These are phyloP conservation scores for Diaporthe sp. DNA, from an alignment of 2,329 filamentous ascomycete species.

Conservation along the genomic window DNA sequence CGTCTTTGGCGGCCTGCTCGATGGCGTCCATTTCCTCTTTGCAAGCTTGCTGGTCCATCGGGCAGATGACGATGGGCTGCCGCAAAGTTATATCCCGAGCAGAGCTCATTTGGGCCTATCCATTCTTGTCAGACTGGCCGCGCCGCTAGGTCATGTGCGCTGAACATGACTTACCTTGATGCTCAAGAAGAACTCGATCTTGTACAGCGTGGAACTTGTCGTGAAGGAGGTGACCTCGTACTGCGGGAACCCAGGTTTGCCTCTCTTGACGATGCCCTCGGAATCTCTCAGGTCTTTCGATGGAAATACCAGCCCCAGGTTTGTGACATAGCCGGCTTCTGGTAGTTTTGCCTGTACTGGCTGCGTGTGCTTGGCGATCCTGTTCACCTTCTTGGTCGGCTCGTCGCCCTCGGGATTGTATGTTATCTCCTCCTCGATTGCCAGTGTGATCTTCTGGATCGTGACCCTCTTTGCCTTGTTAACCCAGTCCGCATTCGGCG, in stretches of 20 bases:
- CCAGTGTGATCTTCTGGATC: conserved; percentile 93
- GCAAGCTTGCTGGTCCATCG: conserved; percentile 93
- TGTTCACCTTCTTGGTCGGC: conserved; percentile 90
- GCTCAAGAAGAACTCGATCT: conserved; percentile 96
- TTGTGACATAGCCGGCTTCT: conserved; percentile 92
- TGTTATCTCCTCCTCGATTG: conserved; percentile 98
- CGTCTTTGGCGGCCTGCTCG: conserved; percentile 94
- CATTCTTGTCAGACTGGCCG: conserved; percentile 22
- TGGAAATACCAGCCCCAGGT: conserved; percentile 91
- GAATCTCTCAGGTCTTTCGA: conserved; percentile 88
- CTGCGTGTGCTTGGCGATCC: conserved; percentile 86
- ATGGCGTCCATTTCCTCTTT: conserved; percentile 99
- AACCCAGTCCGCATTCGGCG: conserved; percentile 92
- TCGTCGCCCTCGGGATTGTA: conserved; percentile 98
- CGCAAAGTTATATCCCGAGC: conserved; percentile 90
- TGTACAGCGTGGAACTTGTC: conserved; percentile 93
- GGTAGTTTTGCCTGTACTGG: conserved; percentile 86
- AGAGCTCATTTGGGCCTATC: conserved; percentile 86
- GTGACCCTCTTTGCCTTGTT: conserved; percentile 91
- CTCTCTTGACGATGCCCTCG: conserved; percentile 88
- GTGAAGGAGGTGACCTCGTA: conserved; percentile 94
- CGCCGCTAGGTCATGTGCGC: not conserved
- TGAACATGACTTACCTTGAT: conserved; percentile 78
- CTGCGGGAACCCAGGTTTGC: conserved; percentile 88
- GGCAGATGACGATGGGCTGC: conserved; percentile 95